Percentiles rank a stretch among this genome's conserved stretches.
phyloP scores from a whole-genome alignment of 176 grass and related monocot species.

The Tillandsia leiboldiana region DNA sequence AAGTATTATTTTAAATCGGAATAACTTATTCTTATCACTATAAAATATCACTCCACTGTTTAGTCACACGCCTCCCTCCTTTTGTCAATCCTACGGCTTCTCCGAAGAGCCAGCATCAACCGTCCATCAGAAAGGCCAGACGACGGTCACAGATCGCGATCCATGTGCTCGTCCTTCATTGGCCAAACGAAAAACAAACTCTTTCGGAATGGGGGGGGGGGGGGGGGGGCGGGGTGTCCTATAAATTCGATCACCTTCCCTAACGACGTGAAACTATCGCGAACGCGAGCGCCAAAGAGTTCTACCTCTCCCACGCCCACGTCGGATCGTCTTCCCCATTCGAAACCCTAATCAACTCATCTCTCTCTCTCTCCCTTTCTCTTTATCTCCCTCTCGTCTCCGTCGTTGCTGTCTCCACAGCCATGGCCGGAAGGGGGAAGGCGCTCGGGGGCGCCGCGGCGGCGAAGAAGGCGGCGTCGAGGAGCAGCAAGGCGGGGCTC shows the following conservation, averaged over 20 bases:
- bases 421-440: conserved; percentile 15
- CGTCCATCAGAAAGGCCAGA: background rate
- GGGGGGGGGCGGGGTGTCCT: too few relatives aligned
- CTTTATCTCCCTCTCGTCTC: too few relatives aligned
- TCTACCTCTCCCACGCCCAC: background rate
- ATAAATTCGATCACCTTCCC: background rate
- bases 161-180: conserved; percentile 1
- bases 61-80: too few relatives aligned
- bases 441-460: background rate
- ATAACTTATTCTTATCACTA: too few relatives aligned
- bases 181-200: background rate
- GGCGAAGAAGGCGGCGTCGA: conserved; percentile 9
- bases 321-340: background rate
- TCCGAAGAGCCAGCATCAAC: background rate
- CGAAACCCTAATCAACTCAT: too few relatives aligned
- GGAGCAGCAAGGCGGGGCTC: conserved; percentile 22
- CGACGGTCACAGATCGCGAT: background rate
- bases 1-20: too few relatives aligned
- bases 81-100: too few relatives aligned
- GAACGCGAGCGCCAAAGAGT: background rate
- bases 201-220: too few relatives aligned
- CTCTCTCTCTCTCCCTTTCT: too few relatives aligned
- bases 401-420: background rate
- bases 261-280: background rate
- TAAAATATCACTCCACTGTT: too few relatives aligned